phyloP scores from a whole-genome alignment of 192 early-diverging fungal genomes.

The Coemansia sp. region DNA sequence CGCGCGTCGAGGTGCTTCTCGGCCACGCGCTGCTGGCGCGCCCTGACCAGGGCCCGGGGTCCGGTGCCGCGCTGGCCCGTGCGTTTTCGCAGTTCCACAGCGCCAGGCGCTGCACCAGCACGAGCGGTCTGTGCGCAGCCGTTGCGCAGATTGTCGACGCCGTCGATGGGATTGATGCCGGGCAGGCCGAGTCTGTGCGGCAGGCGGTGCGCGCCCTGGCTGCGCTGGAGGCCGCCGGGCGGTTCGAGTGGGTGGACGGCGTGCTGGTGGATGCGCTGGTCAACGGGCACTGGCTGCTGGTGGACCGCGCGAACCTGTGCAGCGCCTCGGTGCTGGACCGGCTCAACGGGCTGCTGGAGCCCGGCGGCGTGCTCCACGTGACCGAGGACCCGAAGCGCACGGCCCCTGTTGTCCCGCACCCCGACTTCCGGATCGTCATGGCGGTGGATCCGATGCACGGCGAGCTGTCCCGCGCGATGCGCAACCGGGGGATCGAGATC shows the following conservation, averaged over 20 bases:
- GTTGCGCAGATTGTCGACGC: constrained; percentile 10
- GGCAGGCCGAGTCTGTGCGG: neutral
- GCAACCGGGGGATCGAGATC: constrained; percentile 97
- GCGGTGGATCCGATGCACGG: constrained; percentile 89
- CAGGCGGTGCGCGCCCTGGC: constrained; percentile 9
- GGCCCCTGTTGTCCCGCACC: constrained; percentile 72
- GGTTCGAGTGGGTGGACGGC: constrained; percentile 98
- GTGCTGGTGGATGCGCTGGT: constrained; percentile 86
- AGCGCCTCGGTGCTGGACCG: constrained; percentile 93
- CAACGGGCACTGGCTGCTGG: constrained; percentile 88
- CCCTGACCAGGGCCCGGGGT: neutral
- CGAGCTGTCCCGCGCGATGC: constrained; percentile 95
- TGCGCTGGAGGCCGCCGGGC: constrained; percentile 61
- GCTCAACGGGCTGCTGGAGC: constrained; percentile 90
- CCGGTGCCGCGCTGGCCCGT: neutral
- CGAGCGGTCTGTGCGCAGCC: constrained; percentile 11
- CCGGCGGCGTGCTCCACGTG: constrained; percentile 80
- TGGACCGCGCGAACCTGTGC: constrained; percentile 96
- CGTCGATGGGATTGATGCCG: neutral
- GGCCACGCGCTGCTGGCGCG: constrained; percentile 5
- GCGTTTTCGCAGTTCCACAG: constrained; percentile 5
- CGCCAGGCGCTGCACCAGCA: neutral
- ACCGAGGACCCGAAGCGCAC: constrained; percentile 79
- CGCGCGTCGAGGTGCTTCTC: neutral
- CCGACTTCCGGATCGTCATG: constrained; percentile 94